A percentile compares a stretch with the other conserved stretches of the same genome.
Conservation (phyloP, 306 rosid genomes). For the Quercus aquifolioides region DNA sequence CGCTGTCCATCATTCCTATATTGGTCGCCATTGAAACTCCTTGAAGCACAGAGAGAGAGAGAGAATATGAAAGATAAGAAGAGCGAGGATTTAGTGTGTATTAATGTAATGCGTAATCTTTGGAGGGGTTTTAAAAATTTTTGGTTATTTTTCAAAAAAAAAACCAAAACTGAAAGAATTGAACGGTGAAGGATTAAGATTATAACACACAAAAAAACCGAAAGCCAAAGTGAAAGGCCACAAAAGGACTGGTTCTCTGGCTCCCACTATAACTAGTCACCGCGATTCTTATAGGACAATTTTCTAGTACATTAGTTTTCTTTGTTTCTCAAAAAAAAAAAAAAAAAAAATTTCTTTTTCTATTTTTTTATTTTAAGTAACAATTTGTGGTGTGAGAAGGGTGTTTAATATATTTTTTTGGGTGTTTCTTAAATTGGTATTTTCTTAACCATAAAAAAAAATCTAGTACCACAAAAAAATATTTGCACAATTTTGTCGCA, state of each 20-base stretch:
- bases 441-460: too few species aligned
- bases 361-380: too few species aligned
- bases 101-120: slow-evolving; percentile 25
- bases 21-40: slow-evolving; percentile 65
- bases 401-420: too few species aligned
- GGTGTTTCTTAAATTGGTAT: too few species aligned
- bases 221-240: slow-evolving; percentile 12
- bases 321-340: too few species aligned
- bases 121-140: slow-evolving; percentile 14
- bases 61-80: background rate
- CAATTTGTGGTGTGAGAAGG: too few species aligned
- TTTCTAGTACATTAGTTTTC: background rate
- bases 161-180: slow-evolving; percentile 4
- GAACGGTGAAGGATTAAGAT: slow-evolving; percentile 22
- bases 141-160: slow-evolving; percentile 1
- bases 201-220: background rate
- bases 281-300: background rate
- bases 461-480: too few species aligned
- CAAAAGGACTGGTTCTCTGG: background rate
- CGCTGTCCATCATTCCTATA: slow-evolving; percentile 95
- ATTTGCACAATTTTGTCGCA: too few species aligned
- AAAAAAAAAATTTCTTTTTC: too few species aligned
- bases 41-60: slow-evolving; percentile 1
- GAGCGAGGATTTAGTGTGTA: background rate
- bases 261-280: background rate